These are phyloP conservation scores for Phoenix dactylifera DNA, from an alignment of 176 grass and related monocot genomes.

Conservation along the genomic window DNA sequence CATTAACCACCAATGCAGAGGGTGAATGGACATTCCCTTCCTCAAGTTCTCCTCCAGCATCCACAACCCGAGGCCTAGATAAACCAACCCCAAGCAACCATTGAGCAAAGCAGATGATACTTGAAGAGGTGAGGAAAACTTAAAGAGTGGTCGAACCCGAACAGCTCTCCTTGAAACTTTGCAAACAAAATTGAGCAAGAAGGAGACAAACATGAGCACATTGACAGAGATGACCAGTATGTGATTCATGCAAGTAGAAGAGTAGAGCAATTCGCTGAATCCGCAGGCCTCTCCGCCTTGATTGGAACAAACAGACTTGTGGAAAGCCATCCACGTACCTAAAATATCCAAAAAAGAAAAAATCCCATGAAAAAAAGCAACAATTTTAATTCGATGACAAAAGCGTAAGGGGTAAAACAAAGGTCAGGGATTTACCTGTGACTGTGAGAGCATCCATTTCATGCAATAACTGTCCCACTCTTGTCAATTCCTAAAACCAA, in stretches of 20 bases:
- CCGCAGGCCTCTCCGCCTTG: constrained; percentile 20
- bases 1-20: constrained; percentile 43
- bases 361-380: background rate
- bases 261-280: constrained; percentile 23
- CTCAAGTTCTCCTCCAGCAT: constrained; percentile 36
- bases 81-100: constrained; percentile 38
- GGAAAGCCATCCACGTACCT: constrained; percentile 40
- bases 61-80: constrained; percentile 40
- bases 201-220: constrained; percentile 11
- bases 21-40: constrained; percentile 9
- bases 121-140: constrained; percentile 20
- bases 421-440: constrained; percentile 19
- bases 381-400: background rate
- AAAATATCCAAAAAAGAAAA: background rate
- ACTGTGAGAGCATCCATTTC: constrained; percentile 31
- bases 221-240: constrained; percentile 16
- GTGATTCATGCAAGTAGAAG: constrained; percentile 72
- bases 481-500: constrained; percentile 13
- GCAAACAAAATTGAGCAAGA: constrained; percentile 35
- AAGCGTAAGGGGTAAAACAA: background rate
- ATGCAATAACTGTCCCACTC: background rate
- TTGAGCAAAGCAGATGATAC: constrained; percentile 21
- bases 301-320: constrained; percentile 28
- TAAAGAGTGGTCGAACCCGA: constrained; percentile 9
- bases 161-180: constrained; percentile 23